A percentile compares a stretch with the other conserved stretches of the same genome.
These are phyloP conservation scores for Acaromyces ingoldii DNA, from an alignment of 1,284 basidiomycete species.

Conservation along the genomic window DNA sequence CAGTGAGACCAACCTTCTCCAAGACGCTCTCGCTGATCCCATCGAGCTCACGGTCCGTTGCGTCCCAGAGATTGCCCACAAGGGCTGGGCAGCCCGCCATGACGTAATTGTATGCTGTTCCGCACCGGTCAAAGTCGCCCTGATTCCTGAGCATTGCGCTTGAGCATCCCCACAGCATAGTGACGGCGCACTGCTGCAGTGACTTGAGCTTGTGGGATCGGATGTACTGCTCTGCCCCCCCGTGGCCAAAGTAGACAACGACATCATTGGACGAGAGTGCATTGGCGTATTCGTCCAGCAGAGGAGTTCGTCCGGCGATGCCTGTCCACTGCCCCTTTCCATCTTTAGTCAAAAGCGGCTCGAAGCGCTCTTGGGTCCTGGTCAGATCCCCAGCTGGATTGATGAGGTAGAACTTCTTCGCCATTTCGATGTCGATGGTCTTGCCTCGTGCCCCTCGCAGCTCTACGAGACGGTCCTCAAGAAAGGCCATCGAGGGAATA, in stretches of 20 bases:
- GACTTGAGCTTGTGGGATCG: slow-evolving; percentile 71
- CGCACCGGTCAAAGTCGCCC: slow-evolving; percentile 85
- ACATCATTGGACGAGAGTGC: slow-evolving; percentile 35
- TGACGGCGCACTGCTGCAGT: slow-evolving; percentile 75
- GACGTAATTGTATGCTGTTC: slow-evolving; percentile 91
- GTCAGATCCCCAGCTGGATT: slow-evolving; percentile 88
- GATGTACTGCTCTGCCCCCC: slow-evolving; percentile 89
- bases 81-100: slow-evolving; percentile 89
- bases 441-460: too few relatives aligned
- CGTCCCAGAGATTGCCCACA: slow-evolving; percentile 94
- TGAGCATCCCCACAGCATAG: slow-evolving; percentile 99
- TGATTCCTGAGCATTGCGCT: slow-evolving; percentile 80
- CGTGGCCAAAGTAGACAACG: slow-evolving; percentile 83
- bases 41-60: slow-evolving; percentile 95
- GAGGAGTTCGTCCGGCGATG: slow-evolving; percentile 64
- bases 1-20: slow-evolving; percentile 64
- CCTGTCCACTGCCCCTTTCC: slow-evolving; percentile 71
- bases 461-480: slow-evolving; percentile 71
- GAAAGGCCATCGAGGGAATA: slow-evolving; percentile 80
- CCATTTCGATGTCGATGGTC: too few relatives aligned
- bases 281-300: slow-evolving; percentile 33
- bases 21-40: slow-evolving; percentile 81
- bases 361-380: slow-evolving; percentile 77
- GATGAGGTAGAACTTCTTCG: slow-evolving; percentile 74
- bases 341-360: slow-evolving; percentile 64